Evolutionary conservation across 768 basidiomycete species (phyloP), one percentile per base, ranked within the genome.

Genomic region (Cystobasidium onofrii): DNA sequence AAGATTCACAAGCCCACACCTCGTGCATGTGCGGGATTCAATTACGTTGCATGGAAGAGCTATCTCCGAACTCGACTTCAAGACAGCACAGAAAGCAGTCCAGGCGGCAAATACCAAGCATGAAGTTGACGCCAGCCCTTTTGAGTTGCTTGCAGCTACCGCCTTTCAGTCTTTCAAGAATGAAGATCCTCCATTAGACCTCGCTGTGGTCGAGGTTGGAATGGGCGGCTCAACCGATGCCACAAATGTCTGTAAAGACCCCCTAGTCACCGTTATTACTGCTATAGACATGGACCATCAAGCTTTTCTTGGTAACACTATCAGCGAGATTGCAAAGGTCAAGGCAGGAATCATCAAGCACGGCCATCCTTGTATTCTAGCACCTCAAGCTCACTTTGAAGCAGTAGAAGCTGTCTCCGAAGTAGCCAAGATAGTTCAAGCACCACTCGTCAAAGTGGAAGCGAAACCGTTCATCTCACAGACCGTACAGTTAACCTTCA

Each of bases 201-300:
- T 97, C 44, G 89, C 88, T 25, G 86, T 98, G 12, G 81, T 96
- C 54, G 95, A 99, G 82, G 94, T 92, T 12, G 95, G 96, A 0
- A 88, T 99, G 89, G 96, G 96, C 0, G 96, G 96, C 3, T 84
- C 87, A 1, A 81, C 89, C 63, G 96, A 98, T 80, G 95, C 96
- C 23, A 99, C 96, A 1, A 99, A 99, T 80, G 85, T 90, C 67
- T 86, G 98, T 23, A 86, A 90, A 1, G 83, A 83, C 64, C 85
- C 94, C 50, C 81, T 92, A 36, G 86, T 88, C 0, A 91, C 90
- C n/a, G 89, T 87, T 36, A 83, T 98, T 31, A 91, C 93, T 0
- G 82, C 88, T 1, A 90, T 98, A 25, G 94, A 92, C 80, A 83
- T 98, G 52, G 96, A 99, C 82, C 96, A 98, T 81, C 92, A 94